Conservation (phyloP, 768 basidiomycete genomes). For the Chalciporus sphaerocephalus region DNA sequence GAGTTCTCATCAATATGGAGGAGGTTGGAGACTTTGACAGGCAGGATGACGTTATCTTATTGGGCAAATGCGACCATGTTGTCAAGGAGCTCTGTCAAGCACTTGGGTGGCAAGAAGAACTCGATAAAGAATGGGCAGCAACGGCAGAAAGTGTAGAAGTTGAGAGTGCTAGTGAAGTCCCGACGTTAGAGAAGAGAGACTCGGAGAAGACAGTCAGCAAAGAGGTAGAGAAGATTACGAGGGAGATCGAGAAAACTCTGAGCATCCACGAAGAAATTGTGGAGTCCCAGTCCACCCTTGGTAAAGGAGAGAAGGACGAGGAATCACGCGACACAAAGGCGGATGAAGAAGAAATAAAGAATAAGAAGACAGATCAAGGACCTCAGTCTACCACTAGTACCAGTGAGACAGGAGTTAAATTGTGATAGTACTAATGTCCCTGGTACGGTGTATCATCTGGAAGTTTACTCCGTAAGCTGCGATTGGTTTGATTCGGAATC, state of each 20-base stretch:
- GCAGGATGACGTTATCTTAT: constrained; percentile 55
- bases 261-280: constrained; percentile 10
- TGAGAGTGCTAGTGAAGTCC: constrained; percentile 3
- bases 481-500: too few species aligned
- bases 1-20: constrained; percentile 89
- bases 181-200: constrained; percentile 4
- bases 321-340: background rate
- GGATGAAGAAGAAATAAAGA: background rate
- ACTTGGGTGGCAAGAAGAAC: constrained; percentile 72
- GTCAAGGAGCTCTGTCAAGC: constrained; percentile 57
- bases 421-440: constrained; percentile 3
- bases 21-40: constrained; percentile 64
- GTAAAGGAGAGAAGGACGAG: background rate
- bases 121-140: constrained; percentile 50
- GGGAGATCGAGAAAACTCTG: constrained; percentile 20
- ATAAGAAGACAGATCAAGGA: background rate
- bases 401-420: constrained; percentile 6
- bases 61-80: constrained; percentile 70
- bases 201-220: constrained; percentile 9
- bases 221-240: constrained; percentile 27
- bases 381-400: background rate
- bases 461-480: too few species aligned
- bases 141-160: constrained; percentile 36
- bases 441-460: background rate
- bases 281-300: background rate